Percentiles rank a stretch among this genome's conserved stretches.
Evolutionary conservation across 192 early-diverging fungal species (phyloP).

Genomic region (Paraglomus brasilianum): DNA sequence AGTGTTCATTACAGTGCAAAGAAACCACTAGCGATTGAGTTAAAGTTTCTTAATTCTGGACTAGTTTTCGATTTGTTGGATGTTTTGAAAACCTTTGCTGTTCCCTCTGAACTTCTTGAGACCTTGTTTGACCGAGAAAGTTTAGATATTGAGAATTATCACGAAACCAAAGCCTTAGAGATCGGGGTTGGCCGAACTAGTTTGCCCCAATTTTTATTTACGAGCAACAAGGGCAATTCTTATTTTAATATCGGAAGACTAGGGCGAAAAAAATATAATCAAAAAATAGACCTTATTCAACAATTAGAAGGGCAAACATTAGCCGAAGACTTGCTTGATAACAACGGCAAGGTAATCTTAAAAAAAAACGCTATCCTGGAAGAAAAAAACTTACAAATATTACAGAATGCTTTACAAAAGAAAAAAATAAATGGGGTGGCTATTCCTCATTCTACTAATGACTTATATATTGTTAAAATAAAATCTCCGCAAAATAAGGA

Average conservation of each 20-base stretch:
- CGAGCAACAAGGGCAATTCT: background rate
- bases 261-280: slow-evolving; percentile 19
- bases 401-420: background rate
- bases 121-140: background rate
- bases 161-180: background rate
- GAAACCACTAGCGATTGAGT: background rate
- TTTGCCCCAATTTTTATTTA: slow-evolving; percentile 8
- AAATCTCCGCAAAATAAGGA: background rate
- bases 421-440: slow-evolving; percentile 2
- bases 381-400: slow-evolving; percentile 6
- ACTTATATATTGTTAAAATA: slow-evolving; percentile 13
- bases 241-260: slow-evolving; percentile 12
- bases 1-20: background rate
- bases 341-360: background rate
- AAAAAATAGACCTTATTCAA: slow-evolving; percentile 6
- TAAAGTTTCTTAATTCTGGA: slow-evolving; percentile 10
- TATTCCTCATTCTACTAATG: slow-evolving; percentile 1
- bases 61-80: background rate
- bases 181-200: background rate
- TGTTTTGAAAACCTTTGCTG: background rate
- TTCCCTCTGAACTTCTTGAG: background rate
- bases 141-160: background rate
- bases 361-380: background rate
- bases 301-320: background rate
- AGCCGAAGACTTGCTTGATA: background rate